These are phyloP conservation scores for Larix kaempferi DNA, from an alignment of 75 land plant species.

Conservation along the genomic window DNA sequence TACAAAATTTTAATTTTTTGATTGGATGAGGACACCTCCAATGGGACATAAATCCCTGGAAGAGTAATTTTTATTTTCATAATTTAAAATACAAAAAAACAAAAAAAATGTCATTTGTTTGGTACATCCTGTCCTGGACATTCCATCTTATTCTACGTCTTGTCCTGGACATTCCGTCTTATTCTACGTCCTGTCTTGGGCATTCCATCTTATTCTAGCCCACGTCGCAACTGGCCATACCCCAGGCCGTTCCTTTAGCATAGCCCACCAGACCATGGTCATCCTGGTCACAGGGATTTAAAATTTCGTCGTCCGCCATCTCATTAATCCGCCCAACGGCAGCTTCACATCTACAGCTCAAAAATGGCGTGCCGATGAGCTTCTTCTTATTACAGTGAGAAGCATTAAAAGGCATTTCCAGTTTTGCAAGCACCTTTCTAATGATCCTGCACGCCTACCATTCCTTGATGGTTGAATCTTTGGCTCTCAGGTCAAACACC, in stretches of 20 bases:
- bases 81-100: too few relatives aligned
- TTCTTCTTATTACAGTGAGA: constrained; percentile 11
- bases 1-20: too few relatives aligned
- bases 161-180: too few relatives aligned
- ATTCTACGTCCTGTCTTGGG: too few relatives aligned
- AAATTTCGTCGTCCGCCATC: constrained; percentile 13
- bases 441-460: constrained; percentile 10
- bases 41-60: too few relatives aligned
- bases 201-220: constrained; percentile 16
- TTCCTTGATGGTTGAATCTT: constrained; percentile 19
- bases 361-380: constrained; percentile 19
- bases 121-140: too few relatives aligned
- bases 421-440: constrained; percentile 17
- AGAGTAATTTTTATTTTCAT: too few relatives aligned
- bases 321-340: neutral
- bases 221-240: constrained; percentile 16
- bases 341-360: constrained; percentile 4
- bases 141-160: too few relatives aligned
- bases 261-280: constrained; percentile 22
- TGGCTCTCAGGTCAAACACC: constrained; percentile 11
- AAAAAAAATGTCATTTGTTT: too few relatives aligned
- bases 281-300: constrained; percentile 13
- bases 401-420: neutral
- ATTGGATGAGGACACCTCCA: too few relatives aligned
- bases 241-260: constrained; percentile 17